phyloP scores from a whole-genome alignment of 306 rosid genomes.

The Glycine latifolia region DNA sequence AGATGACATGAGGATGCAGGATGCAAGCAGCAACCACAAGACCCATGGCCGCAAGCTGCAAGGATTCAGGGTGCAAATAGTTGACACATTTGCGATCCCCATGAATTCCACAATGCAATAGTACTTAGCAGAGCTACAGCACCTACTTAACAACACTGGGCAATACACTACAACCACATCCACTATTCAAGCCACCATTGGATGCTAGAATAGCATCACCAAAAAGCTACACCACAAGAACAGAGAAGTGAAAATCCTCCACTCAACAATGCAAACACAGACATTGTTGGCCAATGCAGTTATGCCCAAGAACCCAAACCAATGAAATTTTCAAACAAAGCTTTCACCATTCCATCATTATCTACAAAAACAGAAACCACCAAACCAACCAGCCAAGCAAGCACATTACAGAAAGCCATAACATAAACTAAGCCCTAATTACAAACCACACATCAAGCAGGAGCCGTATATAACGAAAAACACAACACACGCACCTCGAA shows the following conservation, averaged over 20 bases:
- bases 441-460: background rate
- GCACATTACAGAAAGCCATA: conserved; percentile 5
- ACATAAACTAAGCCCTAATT: background rate
- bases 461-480: background rate
- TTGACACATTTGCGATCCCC: too few relatives aligned
- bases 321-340: background rate
- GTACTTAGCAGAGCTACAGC: background rate
- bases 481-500: conserved; percentile 58
- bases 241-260: background rate
- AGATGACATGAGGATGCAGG: too few relatives aligned
- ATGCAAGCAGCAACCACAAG: too few relatives aligned
- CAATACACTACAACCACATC: too few relatives aligned
- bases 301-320: background rate
- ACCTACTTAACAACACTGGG: background rate
- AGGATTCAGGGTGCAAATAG: too few relatives aligned
- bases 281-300: conserved; percentile 1
- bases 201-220: background rate
- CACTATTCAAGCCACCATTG: background rate
- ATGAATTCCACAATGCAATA: background rate
- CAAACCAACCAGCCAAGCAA: background rate
- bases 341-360: background rate
- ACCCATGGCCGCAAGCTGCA: too few relatives aligned
- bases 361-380: background rate
- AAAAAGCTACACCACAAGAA: background rate
- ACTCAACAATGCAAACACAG: background rate